Evolutionary conservation across 306 rosid genomes (phyloP).

Genomic region (Adenanthera pavonina): DNA sequence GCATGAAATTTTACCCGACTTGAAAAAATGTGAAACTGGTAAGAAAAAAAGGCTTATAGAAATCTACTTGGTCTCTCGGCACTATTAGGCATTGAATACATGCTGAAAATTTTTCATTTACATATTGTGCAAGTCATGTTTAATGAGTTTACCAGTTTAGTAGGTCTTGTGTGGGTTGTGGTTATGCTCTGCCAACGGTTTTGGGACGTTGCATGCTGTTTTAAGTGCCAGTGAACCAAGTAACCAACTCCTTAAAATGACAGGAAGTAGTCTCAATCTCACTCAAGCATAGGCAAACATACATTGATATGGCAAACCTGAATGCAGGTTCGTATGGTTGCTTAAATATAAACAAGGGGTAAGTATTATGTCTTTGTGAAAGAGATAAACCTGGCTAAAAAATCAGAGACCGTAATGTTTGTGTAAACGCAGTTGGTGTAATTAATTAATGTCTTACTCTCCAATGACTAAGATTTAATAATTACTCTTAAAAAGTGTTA

Average conservation of each 20-base stretch:
- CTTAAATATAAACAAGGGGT: neutral
- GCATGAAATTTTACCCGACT: neutral
- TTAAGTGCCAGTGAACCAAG: neutral
- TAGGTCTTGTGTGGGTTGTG: neutral
- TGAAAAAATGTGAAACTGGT: neutral
- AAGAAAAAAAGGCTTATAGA: neutral
- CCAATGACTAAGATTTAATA: neutral
- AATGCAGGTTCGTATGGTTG: neutral
- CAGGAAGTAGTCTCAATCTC: neutral
- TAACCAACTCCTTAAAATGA: neutral
- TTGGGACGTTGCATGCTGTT: conserved; percentile 5
- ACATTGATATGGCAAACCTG: neutral
- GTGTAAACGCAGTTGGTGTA: neutral
- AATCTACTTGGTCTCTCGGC: neutral
- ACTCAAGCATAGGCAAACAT: neutral
- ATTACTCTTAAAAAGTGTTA: neutral
- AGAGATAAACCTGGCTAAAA: neutral
- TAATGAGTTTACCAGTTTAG: conserved; percentile 1
- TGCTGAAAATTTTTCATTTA: neutral
- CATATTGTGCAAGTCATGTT: neutral
- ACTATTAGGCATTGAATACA: neutral
- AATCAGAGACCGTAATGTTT: too few relatives aligned
- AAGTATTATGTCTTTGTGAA: neutral
- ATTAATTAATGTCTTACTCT: neutral
- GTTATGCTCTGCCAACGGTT: neutral